Base-by-base conservation (phyloP, 495 filamentous ascomycete species). In the Xylaria intraflava region DNA sequence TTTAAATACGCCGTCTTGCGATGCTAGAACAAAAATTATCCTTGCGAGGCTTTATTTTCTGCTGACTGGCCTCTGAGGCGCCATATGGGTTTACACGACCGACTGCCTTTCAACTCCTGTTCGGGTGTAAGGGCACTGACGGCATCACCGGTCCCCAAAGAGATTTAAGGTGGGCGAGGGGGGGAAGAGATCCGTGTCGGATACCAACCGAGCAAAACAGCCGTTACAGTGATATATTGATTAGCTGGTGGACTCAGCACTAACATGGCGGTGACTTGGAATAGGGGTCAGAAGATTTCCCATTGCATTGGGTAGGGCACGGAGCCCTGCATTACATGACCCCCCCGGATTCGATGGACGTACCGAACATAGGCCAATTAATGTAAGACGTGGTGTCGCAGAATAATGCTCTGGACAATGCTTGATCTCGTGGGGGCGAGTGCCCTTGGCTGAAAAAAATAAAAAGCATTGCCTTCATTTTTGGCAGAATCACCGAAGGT, bases 401-500 rank as follows among this genome's bases (percentile, higher is more conserved):
- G 12, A 33, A 7, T 23, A 8, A 51, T 11, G 2, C 16, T 5
- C 8, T 35, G 22, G 16, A 20, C 29, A 14, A 30, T 26, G 6
- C 38, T 2, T 33, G 10, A 12, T 33, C 31, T 11, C 11, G 31
- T 33, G 31, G 31, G 31, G 11, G 8, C 31, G 31, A 4, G 27
- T 29, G 29, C 12, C 10, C 27, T 35, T 44, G 40, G 41, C 31
- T 45, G 50, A 46, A 45, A 35, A 12, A 11, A 35, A 35, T 45
- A 40, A 36, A 30, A 53, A 29, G 36, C 38, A 12, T 20, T 38
- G 16, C 17, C n/a, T 38, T 29, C 9, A 29, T 29, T 19, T 40
- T 46, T 53, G 17, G 24, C 30, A 4, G 30, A 46, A 42, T 44
- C 22, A 23, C 42, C 51, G 46, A 46, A 39, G 20, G 29, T 27